Base-by-base conservation (phyloP, 1,284 basidiomycete genomes). In the Trichosporon asahii region DNA sequence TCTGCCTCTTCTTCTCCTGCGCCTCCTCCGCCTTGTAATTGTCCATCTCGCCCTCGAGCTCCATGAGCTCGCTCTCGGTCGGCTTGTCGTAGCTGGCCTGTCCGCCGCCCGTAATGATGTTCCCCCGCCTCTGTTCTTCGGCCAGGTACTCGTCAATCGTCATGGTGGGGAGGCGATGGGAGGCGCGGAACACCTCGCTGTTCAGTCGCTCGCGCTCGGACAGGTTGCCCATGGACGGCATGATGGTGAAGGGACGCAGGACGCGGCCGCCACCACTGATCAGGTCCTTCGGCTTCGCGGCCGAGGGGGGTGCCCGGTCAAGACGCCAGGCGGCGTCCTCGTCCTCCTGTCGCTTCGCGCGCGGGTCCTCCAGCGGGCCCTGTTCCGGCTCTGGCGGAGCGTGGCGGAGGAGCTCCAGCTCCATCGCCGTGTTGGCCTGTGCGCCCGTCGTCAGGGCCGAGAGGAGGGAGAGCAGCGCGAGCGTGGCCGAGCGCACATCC, bases 161-260 rank as follows among this genome's bases (percentile, higher is more conserved):
- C 97, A 99, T 98, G 0, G 94, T 96, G 2, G 96, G 96, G 33
- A 99, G 85, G 25, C 91, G 88, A 80, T 98, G 89, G n/a, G 88
- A 88, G 3, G 93, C 88, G 15, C 90, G 88, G 84, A 98, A 99
- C 2, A 98, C 95, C 77, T 93, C 89, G 0, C 87, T 84, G 77
- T 90, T 89, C 8, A 96, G 78, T 33, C 89, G 87, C 57, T 90
- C 86, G 67, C 93, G 89, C 72, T 92, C 88, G 2, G 80, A 79
- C 2, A 87, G 83, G 15, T 69, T 71, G 35, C 74, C 73, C 27
- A 87, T 86, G 1, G 90, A 88, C 1, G 93, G 92, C n/a, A 97
- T 85, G 73, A 98, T 94, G 0, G 91, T 95, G 82, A 98, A 97
- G 6, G 95, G 93, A 65, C 90, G 88, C 66, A 95, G 70, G 61